Conservation (phyloP, 129 eudicot genomes). For the Glebionis coronaria region DNA sequence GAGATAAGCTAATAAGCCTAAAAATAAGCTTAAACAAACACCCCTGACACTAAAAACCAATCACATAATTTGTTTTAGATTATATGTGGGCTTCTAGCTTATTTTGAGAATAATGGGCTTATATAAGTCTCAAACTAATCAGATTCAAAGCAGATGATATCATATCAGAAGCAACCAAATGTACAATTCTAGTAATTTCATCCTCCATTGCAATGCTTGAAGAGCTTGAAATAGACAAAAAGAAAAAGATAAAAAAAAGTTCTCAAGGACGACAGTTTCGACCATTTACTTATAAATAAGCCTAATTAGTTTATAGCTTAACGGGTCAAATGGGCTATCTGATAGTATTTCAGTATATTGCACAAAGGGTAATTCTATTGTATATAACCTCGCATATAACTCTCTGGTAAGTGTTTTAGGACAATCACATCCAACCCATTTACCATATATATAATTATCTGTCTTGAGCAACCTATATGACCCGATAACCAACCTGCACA, state of each 20-base stretch:
- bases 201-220: conserved; percentile 53
- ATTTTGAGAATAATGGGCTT: too few relatives aligned
- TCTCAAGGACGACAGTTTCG: too few relatives aligned
- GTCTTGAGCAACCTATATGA: background rate
- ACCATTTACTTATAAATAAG: too few relatives aligned
- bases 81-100: too few relatives aligned
- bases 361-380: background rate
- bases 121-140: too few relatives aligned
- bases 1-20: too few relatives aligned
- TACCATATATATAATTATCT: background rate
- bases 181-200: conserved; percentile 51
- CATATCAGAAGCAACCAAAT: conserved; percentile 51
- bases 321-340: background rate
- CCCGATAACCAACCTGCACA: background rate
- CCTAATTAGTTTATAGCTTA: too few relatives aligned
- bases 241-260: too few relatives aligned
- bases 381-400: background rate
- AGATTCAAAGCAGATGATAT: conserved; percentile 28
- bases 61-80: too few relatives aligned
- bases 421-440: background rate
- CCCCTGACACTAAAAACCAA: too few relatives aligned
- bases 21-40: too few relatives aligned
- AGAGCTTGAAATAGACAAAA: too few relatives aligned
- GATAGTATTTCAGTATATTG: background rate
- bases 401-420: background rate